Conservation (phyloP, 1,284 basidiomycete species). For the Omphalotus olearius region DNA sequence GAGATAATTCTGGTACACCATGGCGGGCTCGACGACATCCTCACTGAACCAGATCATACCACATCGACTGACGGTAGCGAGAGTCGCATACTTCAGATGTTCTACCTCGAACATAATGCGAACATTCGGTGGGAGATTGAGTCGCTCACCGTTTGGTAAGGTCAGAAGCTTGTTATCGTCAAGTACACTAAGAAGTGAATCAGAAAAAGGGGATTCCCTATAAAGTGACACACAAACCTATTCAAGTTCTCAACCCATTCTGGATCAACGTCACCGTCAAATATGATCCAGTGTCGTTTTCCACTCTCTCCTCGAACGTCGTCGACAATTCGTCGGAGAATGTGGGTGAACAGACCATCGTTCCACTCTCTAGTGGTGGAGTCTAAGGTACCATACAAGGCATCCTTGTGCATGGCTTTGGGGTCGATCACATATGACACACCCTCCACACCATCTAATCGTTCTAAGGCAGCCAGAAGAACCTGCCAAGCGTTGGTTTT, state of each 20-base stretch:
- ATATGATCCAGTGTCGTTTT: conserved; percentile 99
- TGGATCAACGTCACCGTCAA: conserved; percentile 99
- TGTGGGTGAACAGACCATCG: conserved; percentile 97
- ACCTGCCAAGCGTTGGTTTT: conserved; percentile 99
- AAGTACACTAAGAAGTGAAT: conserved; percentile 65
- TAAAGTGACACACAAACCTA: conserved; percentile 57
- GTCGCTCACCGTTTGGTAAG: conserved; percentile 95
- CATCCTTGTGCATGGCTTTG: conserved; percentile 99
- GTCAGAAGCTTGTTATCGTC: conserved; percentile 99
- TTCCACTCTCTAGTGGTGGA: conserved; percentile 99
- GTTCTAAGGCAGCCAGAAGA: conserved; percentile 85
- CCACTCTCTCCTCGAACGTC: conserved; percentile 96
- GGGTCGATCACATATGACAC: conserved; percentile 97
- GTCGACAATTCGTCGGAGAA: conserved; percentile 96
- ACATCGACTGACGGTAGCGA: conserved; percentile 98
- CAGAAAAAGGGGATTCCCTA: not conserved
- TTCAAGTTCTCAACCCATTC: conserved; percentile 99
- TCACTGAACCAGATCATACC: conserved; percentile 99
- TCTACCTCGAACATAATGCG: conserved; percentile 99
- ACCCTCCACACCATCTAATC: conserved; percentile 90
- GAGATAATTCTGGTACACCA: conserved; percentile 93
- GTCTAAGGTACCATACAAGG: conserved; percentile 95
- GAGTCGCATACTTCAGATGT: conserved; percentile 94
- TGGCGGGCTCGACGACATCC: conserved; percentile 85
- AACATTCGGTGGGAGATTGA: conserved; percentile 95